These are phyloP conservation scores for Populus hybrid DNA, from an alignment of 441 rosid species.

Conservation along the genomic window DNA sequence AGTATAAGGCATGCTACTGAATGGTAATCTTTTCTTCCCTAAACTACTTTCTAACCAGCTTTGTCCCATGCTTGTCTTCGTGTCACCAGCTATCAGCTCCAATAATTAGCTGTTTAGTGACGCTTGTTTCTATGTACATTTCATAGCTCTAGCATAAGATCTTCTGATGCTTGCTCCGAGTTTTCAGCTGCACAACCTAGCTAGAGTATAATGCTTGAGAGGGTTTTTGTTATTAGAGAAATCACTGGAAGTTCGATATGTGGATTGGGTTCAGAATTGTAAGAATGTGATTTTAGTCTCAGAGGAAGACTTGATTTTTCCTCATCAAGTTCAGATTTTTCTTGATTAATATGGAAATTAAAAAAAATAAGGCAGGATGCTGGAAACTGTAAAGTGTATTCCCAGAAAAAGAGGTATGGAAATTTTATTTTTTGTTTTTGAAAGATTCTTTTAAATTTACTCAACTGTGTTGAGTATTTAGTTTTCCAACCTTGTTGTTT, in stretches of 20 bases:
- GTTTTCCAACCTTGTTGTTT: neutral
- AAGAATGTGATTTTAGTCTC: neutral
- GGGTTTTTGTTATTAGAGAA: neutral
- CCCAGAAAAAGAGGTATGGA: neutral
- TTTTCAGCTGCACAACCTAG: neutral
- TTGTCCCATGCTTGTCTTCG: neutral
- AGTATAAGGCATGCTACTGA: slow-evolving; percentile 91
- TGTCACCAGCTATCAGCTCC: neutral
- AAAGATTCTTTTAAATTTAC: neutral
- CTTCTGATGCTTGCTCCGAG: neutral
- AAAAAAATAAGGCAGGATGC: neutral
- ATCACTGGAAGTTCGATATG: neutral
- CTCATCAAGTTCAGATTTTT: neutral
- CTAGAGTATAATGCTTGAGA: neutral
- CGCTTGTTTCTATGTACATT: neutral
- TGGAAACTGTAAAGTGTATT: neutral
- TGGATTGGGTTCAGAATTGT: neutral
- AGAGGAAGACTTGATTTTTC: neutral
- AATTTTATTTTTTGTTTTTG: neutral
- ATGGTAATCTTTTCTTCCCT: slow-evolving; percentile 51
- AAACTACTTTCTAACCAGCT: neutral
- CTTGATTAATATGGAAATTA: neutral
- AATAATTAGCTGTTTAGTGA: neutral
- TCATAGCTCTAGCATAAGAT: neutral
- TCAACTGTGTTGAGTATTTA: neutral